Evolutionary conservation across 768 basidiomycete species (phyloP).

Genomic region (Hygrocybe coccinea): DNA sequence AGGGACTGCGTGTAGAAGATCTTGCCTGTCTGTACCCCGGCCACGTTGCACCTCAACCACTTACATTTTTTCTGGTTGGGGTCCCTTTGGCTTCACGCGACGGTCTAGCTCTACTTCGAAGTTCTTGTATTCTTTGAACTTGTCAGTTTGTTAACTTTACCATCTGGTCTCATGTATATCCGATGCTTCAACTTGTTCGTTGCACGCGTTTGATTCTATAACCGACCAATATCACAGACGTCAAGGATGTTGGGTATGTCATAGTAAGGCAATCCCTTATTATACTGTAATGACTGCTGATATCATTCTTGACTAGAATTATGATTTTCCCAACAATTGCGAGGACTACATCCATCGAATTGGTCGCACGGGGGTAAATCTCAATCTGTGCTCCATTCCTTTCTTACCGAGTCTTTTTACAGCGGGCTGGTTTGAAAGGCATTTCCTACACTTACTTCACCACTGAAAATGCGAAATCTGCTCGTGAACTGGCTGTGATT

Average conservation of each 20-base stretch:
- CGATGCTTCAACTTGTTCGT: slow-evolving; percentile 29
- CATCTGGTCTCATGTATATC: slow-evolving; percentile 22
- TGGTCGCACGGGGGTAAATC: slow-evolving; percentile 85
- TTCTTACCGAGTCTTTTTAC: slow-evolving; percentile 20
- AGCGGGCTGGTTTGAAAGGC: slow-evolving; percentile 91
- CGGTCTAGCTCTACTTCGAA: slow-evolving; percentile 20
- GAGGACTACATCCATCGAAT: slow-evolving; percentile 99
- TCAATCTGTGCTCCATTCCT: background rate
- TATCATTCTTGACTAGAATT: slow-evolving; percentile 60
- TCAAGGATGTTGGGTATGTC: slow-evolving; percentile 98
- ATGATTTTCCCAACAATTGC: slow-evolving; percentile 96
- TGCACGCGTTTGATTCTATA: slow-evolving; percentile 31
- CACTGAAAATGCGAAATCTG: slow-evolving; percentile 90
- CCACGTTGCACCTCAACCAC: slow-evolving; percentile 40
- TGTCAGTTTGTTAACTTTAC: slow-evolving; percentile 41
- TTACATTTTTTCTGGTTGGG: slow-evolving; percentile 18
- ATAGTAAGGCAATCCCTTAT: slow-evolving; percentile 55
- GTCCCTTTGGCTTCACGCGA: slow-evolving; percentile 34
- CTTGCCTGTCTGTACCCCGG: slow-evolving; percentile 52
- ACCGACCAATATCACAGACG: slow-evolving; percentile 74
- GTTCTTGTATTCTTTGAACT: slow-evolving; percentile 31
- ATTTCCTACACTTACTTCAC: slow-evolving; percentile 96
- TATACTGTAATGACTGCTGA: slow-evolving; percentile 3
- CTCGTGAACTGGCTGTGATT: slow-evolving; percentile 85
- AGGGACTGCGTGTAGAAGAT: slow-evolving; percentile 43